Evolutionary conservation across 1,139 yeast species (phyloP).

Genomic region (Kodamaea anthophila): DNA sequence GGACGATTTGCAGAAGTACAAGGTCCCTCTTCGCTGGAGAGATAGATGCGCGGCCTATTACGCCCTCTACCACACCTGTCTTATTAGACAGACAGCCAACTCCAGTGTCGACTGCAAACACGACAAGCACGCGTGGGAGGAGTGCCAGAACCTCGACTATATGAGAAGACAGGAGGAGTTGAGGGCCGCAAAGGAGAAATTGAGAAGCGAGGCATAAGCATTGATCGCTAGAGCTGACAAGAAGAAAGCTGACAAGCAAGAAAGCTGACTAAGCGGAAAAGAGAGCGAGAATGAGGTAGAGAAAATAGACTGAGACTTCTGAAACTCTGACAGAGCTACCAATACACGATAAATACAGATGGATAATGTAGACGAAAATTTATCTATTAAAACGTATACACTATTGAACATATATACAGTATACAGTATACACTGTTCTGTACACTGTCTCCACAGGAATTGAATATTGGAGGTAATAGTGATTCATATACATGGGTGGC

Average conservation of each 20-base stretch:
- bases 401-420: no score
- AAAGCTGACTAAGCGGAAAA: constrained; percentile 44
- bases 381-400: no score
- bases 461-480: no score
- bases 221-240: constrained; percentile 11
- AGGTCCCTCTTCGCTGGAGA: constrained; percentile 76
- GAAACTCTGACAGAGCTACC: no score
- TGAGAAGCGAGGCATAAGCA: constrained; percentile 12
- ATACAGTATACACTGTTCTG: no score
- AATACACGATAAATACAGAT: no score
- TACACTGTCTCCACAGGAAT: no score
- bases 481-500: no score
- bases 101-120: constrained; percentile 57
- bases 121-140: constrained; percentile 81
- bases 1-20: constrained; percentile 77
- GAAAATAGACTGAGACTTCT: no score
- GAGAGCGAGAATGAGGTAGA: no score
- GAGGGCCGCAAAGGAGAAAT: constrained; percentile 46
- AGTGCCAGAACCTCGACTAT: constrained; percentile 79
- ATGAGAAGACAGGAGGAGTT: constrained; percentile 75
- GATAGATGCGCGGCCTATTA: constrained; percentile 81
- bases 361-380: no score
- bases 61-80: constrained; percentile 49
- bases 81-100: constrained; percentile 43
- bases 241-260: constrained; percentile 69